Percentiles rank a stretch among this genome's conserved stretches.
These are phyloP conservation scores for Flueggea neowawraea DNA, from an alignment of 441 rosid species.

Conservation along the genomic window DNA sequence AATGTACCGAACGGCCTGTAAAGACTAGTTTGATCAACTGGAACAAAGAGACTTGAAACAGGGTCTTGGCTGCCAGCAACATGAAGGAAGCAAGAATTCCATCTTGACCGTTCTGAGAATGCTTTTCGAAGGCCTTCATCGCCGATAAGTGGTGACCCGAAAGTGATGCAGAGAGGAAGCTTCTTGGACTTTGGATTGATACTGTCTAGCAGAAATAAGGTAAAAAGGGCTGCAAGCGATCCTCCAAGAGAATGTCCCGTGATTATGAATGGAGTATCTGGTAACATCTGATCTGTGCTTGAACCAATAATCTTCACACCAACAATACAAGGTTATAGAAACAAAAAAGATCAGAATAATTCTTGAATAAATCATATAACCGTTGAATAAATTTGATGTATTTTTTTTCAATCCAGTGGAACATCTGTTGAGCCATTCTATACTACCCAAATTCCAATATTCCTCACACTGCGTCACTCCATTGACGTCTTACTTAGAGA, in stretches of 20 bases:
- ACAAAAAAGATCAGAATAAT: too few relatives aligned
- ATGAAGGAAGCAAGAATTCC: slow-evolving; percentile 68
- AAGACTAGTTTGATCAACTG: background rate
- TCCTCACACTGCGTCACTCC: too few relatives aligned
- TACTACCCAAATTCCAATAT: too few relatives aligned
- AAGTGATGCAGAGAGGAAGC: slow-evolving; percentile 64
- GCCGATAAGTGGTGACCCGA: slow-evolving; percentile 60
- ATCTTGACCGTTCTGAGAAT: slow-evolving; percentile 23
- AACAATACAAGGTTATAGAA: too few relatives aligned
- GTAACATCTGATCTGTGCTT: background rate
- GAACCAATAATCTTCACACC: slow-evolving; percentile 8
- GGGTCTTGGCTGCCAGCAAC: slow-evolving; percentile 37
- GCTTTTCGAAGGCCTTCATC: slow-evolving; percentile 38
- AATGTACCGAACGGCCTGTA: slow-evolving; percentile 62
- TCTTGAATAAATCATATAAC: too few relatives aligned
- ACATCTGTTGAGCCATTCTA: too few relatives aligned
- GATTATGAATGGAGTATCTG: slow-evolving; percentile 32
- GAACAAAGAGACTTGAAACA: slow-evolving; percentile 24
- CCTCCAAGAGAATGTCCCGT: slow-evolving; percentile 65
- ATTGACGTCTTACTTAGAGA: too few relatives aligned
- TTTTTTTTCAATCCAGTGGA: too few relatives aligned
- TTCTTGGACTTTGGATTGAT: slow-evolving; percentile 17
- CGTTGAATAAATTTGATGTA: too few relatives aligned
- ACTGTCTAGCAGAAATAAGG: slow-evolving; percentile 49
- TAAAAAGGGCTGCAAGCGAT: slow-evolving; percentile 65